Conservation (phyloP, 140 eudicot genomes). For the Erigeron philadelphicus region DNA sequence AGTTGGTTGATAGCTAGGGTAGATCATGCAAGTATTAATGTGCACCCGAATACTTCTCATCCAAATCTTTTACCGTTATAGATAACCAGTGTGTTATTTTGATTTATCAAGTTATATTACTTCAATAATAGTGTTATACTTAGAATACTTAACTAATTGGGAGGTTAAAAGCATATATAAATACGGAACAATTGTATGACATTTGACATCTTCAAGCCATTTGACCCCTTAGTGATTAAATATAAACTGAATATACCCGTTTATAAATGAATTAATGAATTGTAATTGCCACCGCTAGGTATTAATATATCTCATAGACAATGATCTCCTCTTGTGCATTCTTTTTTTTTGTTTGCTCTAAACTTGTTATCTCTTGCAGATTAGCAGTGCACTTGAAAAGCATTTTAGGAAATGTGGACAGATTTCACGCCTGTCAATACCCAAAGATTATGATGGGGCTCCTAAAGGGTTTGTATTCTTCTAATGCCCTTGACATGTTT, state of each 20-base stretch:
- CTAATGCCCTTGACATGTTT: background rate
- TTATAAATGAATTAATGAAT: background rate
- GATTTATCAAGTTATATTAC: background rate
- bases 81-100: background rate
- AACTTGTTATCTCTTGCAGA: slow-evolving; percentile 38
- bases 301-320: background rate
- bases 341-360: background rate
- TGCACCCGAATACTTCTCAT: background rate
- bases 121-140: background rate
- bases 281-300: background rate
- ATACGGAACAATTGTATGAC: background rate
- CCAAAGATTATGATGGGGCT: slow-evolving; percentile 47
- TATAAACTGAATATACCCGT: background rate
- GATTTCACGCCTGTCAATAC: slow-evolving; percentile 55
- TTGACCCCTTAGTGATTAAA: background rate
- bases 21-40: too few species aligned
- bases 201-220: background rate
- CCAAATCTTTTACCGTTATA: background rate
- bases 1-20: background rate
- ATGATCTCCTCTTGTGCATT: background rate
- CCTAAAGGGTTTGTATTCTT: slow-evolving; percentile 62
- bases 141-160: background rate
- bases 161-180: background rate
- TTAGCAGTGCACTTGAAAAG: slow-evolving; percentile 54
- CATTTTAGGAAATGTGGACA: slow-evolving; percentile 91